Evolutionary conservation across 2,329 filamentous ascomycete species (phyloP).

Genomic region (Paraphaeosphaeria sporulosa): DNA sequence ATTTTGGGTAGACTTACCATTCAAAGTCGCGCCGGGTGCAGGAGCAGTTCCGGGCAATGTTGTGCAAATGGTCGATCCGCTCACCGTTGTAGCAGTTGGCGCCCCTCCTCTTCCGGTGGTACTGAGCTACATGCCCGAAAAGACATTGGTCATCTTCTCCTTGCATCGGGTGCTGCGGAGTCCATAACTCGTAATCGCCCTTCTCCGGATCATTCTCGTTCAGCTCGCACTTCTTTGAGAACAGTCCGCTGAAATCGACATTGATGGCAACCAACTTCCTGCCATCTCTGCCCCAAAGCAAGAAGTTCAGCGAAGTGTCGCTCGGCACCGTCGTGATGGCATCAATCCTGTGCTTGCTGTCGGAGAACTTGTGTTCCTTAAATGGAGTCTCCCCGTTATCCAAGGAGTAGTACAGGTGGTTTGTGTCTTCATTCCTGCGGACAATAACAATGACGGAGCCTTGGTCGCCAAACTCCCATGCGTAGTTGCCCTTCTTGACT

Average conservation of each 20-base stretch:
- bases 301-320: slow-evolving; percentile 88
- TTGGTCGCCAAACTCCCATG: slow-evolving; percentile 96
- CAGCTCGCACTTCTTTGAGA: slow-evolving; percentile 74
- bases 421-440: slow-evolving; percentile 72
- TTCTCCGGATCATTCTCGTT: slow-evolving; percentile 67
- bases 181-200: slow-evolving; percentile 86
- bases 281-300: slow-evolving; percentile 78
- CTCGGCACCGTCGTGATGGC: slow-evolving; percentile 89
- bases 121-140: slow-evolving; percentile 89
- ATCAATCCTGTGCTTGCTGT: slow-evolving; percentile 71
- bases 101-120: slow-evolving; percentile 86
- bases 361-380: slow-evolving; percentile 77
- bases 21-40: slow-evolving; percentile 90
- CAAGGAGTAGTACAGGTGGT: slow-evolving; percentile 75
- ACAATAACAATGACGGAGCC: slow-evolving; percentile 92
- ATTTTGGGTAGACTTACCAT: slow-evolving; percentile 68
- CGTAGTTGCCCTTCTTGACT: slow-evolving; percentile 85
- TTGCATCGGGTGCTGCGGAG: slow-evolving; percentile 81
- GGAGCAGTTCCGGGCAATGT: slow-evolving; percentile 75
- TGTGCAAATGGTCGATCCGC: slow-evolving; percentile 70
- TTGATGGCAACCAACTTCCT: slow-evolving; percentile 75
- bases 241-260: slow-evolving; percentile 85
- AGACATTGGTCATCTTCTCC: slow-evolving; percentile 81
- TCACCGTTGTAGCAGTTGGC: slow-evolving; percentile 82
- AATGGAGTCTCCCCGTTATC: slow-evolving; percentile 80